Base-by-base conservation (phyloP, 2,329 filamentous ascomycete genomes). In the Xylariomycetidae sp. region DNA sequence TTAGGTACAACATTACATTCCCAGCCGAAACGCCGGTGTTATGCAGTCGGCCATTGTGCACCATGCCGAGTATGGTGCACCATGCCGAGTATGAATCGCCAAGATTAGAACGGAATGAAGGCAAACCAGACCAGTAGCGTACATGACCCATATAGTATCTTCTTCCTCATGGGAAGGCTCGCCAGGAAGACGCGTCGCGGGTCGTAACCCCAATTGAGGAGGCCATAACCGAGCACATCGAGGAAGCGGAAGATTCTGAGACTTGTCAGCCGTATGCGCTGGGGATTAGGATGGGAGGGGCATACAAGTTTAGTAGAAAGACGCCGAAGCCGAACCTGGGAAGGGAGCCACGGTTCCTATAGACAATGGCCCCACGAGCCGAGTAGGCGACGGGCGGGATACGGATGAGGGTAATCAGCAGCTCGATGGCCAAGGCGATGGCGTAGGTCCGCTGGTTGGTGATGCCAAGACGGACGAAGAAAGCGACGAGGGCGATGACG, bases 41-140 rank as follows among this genome's bases (percentile, higher is more conserved):
- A n/a, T n/a, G n/a, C n/a, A n/a, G n/a, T n/a, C n/a, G n/a, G n/a
- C n/a, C n/a, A n/a, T n/a, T n/a, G n/a, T n/a, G n/a, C n/a, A n/a
- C n/a, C n/a, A n/a, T n/a, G n/a, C n/a, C n/a, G n/a, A n/a, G n/a
- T n/a, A 23, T 23, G n/a, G 20, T 23, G 20, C 20, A 23, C n/a
- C 20, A 8, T 8, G 20, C 20, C 9, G 9, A 26, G 13, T 26
- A 9, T 14, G 25, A 9, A 9, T 7, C 13, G 13, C 25, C 6
- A 12, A 29, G 10, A 24, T 48, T 30, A 54, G 29, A 53, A 53
- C 32, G 52, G 52, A 37, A 54, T 53, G 44, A 51, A 54, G 32
- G 52, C 52, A 39, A 53, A 54, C 45, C 52, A 54, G 34, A 54
- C 52, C 33, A 54, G 44, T 31, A 53, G 52, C 2, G 52, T 54